phyloP scores from a whole-genome alignment of 2,329 filamentous ascomycete genomes.

The Coniella vitis region DNA sequence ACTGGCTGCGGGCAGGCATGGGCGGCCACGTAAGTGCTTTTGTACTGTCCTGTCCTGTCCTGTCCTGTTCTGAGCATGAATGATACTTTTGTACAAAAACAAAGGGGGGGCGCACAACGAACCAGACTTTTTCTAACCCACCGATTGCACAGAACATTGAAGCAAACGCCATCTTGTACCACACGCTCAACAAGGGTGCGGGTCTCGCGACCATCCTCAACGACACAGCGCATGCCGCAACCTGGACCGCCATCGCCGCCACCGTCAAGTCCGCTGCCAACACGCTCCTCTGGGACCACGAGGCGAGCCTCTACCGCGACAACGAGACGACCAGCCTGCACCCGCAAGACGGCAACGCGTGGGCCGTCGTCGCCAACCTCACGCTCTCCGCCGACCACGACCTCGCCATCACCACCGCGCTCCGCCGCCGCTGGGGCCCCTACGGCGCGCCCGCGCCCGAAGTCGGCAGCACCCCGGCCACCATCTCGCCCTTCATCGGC shows the following conservation, averaged over 20 bases:
- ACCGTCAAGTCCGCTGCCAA: constrained; percentile 35
- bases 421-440: constrained; percentile 3
- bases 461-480: background rate
- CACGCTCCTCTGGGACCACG: constrained; percentile 36
- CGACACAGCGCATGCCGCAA: constrained; percentile 26
- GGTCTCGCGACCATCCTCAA: constrained; percentile 38
- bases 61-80: background rate
- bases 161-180: constrained; percentile 45
- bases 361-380: constrained; percentile 10
- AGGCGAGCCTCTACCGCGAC: constrained; percentile 40
- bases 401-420: constrained; percentile 2
- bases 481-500: constrained; percentile 13
- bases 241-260: constrained; percentile 16
- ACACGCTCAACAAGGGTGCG: constrained; percentile 42
- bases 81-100: too few species aligned
- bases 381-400: constrained; percentile 2
- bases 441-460: constrained; percentile 12
- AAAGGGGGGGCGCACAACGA: too few species aligned
- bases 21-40: constrained; percentile 30
- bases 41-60: too few species aligned
- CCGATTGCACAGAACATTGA: constrained; percentile 35
- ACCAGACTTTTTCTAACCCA: too few species aligned
- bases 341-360: constrained; percentile 12
- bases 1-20: constrained; percentile 44
- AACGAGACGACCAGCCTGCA: constrained; percentile 38